These are phyloP conservation scores for Peniophora sp. DNA, from an alignment of 1,284 basidiomycete genomes.

Conservation along the genomic window DNA sequence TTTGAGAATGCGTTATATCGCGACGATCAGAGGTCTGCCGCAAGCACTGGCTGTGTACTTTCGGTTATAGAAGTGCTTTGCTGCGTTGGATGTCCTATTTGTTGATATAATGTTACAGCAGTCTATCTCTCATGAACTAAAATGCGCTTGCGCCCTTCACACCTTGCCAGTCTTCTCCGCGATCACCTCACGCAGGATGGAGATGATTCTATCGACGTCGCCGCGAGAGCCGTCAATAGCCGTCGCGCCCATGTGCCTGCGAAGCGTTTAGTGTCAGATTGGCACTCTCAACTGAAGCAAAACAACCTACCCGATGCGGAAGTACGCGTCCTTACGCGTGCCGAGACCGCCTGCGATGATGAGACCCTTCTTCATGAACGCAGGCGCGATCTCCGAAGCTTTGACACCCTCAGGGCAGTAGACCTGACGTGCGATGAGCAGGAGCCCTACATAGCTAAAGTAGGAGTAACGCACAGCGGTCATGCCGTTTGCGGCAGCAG, in stretches of 20 bases:
- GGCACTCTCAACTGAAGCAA: constrained; percentile 6
- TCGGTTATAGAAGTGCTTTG: too few relatives aligned
- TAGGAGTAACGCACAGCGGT: constrained; percentile 53
- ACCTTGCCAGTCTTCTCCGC: constrained; percentile 33
- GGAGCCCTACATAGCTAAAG: not conserved
- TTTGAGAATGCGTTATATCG: too few relatives aligned
- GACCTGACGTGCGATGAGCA: not conserved
- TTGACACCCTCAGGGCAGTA: constrained; percentile 70
- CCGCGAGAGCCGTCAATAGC: constrained; percentile 63
- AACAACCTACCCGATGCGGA: constrained; percentile 62
- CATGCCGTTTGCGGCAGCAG: constrained; percentile 88
- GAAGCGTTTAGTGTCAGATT: constrained; percentile 18
- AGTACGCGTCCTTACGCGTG: constrained; percentile 72
- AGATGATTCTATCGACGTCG: constrained; percentile 74
- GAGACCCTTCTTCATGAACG: constrained; percentile 62
- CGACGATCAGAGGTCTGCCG: too few relatives aligned
- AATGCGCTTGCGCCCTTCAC: not conserved
- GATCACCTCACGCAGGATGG: constrained; percentile 55
- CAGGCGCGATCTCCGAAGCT: constrained; percentile 70
- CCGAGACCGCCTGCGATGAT: constrained; percentile 90
- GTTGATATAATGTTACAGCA: too few relatives aligned
- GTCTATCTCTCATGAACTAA: not conserved
- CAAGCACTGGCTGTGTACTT: too few relatives aligned
- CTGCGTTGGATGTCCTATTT: too few relatives aligned
- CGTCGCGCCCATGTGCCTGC: constrained; percentile 86